phyloP scores from a whole-genome alignment of 2,329 filamentous ascomycete genomes.

The Daldinia eschscholtzii region DNA sequence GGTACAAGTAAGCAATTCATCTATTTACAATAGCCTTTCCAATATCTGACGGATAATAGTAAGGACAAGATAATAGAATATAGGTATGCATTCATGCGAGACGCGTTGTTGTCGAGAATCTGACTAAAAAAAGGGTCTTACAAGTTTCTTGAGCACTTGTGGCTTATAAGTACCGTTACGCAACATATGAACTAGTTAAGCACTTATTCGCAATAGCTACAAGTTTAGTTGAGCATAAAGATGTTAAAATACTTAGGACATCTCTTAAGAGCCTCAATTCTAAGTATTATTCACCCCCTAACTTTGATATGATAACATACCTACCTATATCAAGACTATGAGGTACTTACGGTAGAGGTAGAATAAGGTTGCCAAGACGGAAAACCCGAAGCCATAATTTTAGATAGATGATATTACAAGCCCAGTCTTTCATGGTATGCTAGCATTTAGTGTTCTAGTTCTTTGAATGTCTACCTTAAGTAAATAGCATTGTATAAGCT shows the following conservation, averaged over 20 bases:
- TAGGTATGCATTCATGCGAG: neutral
- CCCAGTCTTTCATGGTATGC: neutral
- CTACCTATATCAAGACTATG: neutral
- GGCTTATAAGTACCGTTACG: neutral
- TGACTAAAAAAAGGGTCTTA: constrained; percentile 13
- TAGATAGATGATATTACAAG: constrained; percentile 5
- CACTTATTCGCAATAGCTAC: neutral
- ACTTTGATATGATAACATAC: neutral
- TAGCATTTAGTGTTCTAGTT: neutral
- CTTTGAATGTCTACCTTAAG: neutral
- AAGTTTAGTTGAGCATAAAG: neutral
- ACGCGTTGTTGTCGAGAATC: neutral
- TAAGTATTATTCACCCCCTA: neutral
- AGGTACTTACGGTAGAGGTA: constrained; percentile 3
- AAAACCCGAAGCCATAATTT: constrained; percentile 37
- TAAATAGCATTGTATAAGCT: too few relatives aligned
- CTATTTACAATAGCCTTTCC: constrained; percentile 23
- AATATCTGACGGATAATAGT: neutral
- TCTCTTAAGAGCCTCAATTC: constrained; percentile 3
- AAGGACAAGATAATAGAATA: constrained; percentile 8
- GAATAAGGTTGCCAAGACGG: constrained; percentile 47
- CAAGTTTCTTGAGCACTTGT: neutral
- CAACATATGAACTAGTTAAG: neutral
- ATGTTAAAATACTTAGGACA: neutral
- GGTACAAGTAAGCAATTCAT: constrained; percentile 16